phyloP scores from a whole-genome alignment of 495 filamentous ascomycete genomes.

The Xylaria cubensis region DNA sequence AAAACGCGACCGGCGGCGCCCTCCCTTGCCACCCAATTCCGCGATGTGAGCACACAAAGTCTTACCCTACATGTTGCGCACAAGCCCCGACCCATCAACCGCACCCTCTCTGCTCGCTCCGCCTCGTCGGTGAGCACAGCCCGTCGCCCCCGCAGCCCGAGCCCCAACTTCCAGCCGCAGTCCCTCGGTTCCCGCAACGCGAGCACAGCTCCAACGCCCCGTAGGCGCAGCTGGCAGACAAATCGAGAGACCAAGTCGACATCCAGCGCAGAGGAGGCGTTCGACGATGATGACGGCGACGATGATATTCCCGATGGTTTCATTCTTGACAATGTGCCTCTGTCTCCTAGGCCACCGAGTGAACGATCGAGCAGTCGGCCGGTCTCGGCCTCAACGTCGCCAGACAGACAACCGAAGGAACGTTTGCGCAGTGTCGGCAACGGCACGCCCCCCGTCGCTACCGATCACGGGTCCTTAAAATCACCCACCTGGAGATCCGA shows the following conservation, averaged over 20 bases:
- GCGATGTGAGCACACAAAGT: slow-evolving; percentile 37
- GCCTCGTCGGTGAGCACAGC: slow-evolving; percentile 36
- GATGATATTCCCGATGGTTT: slow-evolving; percentile 89
- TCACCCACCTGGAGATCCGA: slow-evolving; percentile 56
- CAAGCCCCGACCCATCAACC: slow-evolving; percentile 40
- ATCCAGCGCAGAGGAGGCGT: slow-evolving; percentile 84
- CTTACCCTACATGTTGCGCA: slow-evolving; percentile 36
- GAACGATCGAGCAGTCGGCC: slow-evolving; percentile 65
- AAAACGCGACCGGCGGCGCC: slow-evolving; percentile 30
- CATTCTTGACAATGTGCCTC: slow-evolving; percentile 89
- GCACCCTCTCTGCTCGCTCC: slow-evolving; percentile 46
- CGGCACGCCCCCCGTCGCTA: slow-evolving; percentile 58
- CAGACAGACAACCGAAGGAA: slow-evolving; percentile 61
- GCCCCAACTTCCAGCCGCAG: slow-evolving; percentile 43
- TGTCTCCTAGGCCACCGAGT: slow-evolving; percentile 81
- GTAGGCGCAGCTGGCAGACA: slow-evolving; percentile 76
- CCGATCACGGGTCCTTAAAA: slow-evolving; percentile 55
- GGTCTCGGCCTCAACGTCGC: slow-evolving; percentile 59
- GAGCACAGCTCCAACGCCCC: slow-evolving; percentile 49
- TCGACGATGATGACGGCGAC: slow-evolving; percentile 81
- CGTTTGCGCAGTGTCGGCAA: slow-evolving; percentile 60
- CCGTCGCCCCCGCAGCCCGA: slow-evolving; percentile 47
- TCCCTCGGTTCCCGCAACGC: slow-evolving; percentile 50
- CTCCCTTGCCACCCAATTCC: slow-evolving; percentile 35
- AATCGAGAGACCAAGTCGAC: slow-evolving; percentile 70